Percentiles rank a stretch among this genome's conserved stretches.
phyloP scores from a whole-genome alignment of 441 rosid genomes.

The Theobroma grandiflorum region DNA sequence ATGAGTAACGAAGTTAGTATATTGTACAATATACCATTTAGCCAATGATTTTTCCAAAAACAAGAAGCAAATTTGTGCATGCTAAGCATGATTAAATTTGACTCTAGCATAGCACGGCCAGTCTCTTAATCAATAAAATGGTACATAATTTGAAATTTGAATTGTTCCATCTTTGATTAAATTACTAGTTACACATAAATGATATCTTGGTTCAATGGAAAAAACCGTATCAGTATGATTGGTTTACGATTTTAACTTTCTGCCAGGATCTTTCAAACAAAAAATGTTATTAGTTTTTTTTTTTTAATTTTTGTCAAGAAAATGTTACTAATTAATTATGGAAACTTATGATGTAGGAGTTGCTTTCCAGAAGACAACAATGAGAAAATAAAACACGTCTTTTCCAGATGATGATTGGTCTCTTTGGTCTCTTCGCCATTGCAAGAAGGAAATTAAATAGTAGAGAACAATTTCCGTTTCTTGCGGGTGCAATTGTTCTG shows the following conservation, averaged over 20 bases:
- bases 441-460: slow-evolving; percentile 10
- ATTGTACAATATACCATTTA: not conserved
- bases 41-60: not conserved
- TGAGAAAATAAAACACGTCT: not conserved
- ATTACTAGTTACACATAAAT: not conserved
- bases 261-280: not conserved
- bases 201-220: not conserved
- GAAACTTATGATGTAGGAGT: not conserved
- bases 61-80: not conserved
- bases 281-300: no score
- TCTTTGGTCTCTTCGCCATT: not conserved
- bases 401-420: slow-evolving; percentile 5
- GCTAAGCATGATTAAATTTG: not conserved
- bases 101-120: not conserved
- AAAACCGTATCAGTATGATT: no score
- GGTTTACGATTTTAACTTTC: not conserved
- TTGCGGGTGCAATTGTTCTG: not conserved
- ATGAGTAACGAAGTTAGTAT: not conserved
- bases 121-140: not conserved
- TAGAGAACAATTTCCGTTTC: not conserved
- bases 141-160: not conserved
- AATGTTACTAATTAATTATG: not conserved
- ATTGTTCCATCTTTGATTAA: not conserved
- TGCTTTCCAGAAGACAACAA: slow-evolving; percentile 12
- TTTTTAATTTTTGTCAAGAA: no score